A percentile compares a stretch with the other conserved stretches of the same genome.
Evolutionary conservation across 352 stramenopile genomes (phyloP).

Genomic region (Phytophthora colocasiae): DNA sequence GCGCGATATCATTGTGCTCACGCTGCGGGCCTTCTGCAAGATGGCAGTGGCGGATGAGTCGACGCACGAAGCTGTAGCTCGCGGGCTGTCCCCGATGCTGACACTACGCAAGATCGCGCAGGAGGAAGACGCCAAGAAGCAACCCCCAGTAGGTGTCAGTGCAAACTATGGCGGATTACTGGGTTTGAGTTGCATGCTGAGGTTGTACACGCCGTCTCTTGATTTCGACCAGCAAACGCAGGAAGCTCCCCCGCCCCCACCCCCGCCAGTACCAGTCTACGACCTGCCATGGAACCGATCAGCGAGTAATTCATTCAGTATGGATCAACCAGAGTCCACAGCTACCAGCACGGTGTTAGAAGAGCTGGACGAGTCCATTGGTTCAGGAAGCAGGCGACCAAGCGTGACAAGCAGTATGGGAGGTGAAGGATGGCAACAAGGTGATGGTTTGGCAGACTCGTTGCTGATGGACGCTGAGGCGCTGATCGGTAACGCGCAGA

Average conservation of each 20-base stretch:
- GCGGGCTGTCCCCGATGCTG: conserved; percentile 73
- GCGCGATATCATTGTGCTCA: conserved; percentile 87
- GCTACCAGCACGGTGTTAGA: conserved; percentile 34
- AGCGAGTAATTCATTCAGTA: conserved; percentile 36
- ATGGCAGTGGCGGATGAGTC: conserved; percentile 59
- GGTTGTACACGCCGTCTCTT: conserved; percentile 63
- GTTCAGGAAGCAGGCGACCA: conserved; percentile 26
- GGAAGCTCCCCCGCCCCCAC: conserved; percentile 32
- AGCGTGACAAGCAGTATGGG: conserved; percentile 38
- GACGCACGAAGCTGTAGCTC: conserved; percentile 51
- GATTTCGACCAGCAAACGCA: conserved; percentile 49
- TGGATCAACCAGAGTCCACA: conserved; percentile 32
- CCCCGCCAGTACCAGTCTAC: conserved; percentile 38
- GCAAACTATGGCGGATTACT: conserved; percentile 55
- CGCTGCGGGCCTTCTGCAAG: conserved; percentile 76
- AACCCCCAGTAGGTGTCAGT: conserved; percentile 51
- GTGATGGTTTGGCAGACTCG: conserved; percentile 55
- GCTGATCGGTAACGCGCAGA: conserved; percentile 74
- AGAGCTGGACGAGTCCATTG: conserved; percentile 34
- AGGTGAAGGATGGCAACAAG: conserved; percentile 30
- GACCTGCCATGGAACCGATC: conserved; percentile 69
- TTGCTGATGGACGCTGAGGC: conserved; percentile 73
- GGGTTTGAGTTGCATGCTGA: conserved; percentile 61
- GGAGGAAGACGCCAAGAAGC: conserved; percentile 49
- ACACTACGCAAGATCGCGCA: conserved; percentile 67